Base-by-base conservation (phyloP, 495 filamentous ascomycete species). In the Lichenothelia convexa region DNA sequence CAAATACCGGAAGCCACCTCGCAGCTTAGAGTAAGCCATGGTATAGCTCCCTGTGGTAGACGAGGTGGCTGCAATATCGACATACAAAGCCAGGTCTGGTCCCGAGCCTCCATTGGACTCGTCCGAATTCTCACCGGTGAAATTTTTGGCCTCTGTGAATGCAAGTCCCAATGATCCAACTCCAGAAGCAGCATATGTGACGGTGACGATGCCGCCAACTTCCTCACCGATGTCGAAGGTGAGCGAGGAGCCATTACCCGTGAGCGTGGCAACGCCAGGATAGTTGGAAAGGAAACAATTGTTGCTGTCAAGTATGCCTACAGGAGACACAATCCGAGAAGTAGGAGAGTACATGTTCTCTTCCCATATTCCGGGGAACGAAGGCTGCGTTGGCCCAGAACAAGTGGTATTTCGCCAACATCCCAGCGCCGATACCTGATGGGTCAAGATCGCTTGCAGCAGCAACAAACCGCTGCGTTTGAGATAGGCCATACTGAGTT, bases 341-440 rank as follows among this genome's bases (percentile, higher is more conserved):
- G 59, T 30, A 13, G 72, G 71, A 5, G 71, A 63, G 41, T 62
- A 75, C 32, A 69, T 76, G 46, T 77, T 68, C 3, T 57, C 51
- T 22, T 76, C 67, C 71, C 73, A 76, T 27, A 54, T 49, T 2
- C 72, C 72, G 0, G 63, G 60, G 40, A 76, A 78, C n/a, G 67
- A 61, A 18, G 58, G 38, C 9, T 59, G 41, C 11, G 49, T 41
- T 18, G 70, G 63, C 0, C 70, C 68, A 17, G 62, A 63, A 39
- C 73, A 78, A 24, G 57, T 47, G 5, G 65, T 69, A 34, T 68
- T 48, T 34, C 64, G 54, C 73, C 71, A 78, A 45, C 73, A 78
- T 21, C 32, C 44, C 22, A 59, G 46, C 3, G 62, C 57, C 11
- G 40, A 27, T 7, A 27, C 24, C 24, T 27, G 7, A 27, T 13